A percentile compares a stretch with the other conserved stretches of the same genome.
phyloP scores from a whole-genome alignment of 139 green algal species.

The Marvania coccoides region DNA sequence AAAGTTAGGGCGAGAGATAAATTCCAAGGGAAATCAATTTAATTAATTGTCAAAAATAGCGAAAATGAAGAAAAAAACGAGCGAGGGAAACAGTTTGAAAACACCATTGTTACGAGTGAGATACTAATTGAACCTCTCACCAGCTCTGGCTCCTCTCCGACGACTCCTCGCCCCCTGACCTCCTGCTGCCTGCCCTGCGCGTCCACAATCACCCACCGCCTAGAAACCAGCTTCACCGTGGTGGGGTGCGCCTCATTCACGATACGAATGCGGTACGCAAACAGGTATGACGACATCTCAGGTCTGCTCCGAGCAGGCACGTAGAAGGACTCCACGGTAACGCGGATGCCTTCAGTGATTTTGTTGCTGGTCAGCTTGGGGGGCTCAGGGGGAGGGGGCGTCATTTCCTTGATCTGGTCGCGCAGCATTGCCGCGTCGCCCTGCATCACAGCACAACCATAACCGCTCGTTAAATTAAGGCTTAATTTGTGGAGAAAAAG shows the following conservation, averaged over 20 bases:
- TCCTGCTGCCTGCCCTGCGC: slow-evolving; percentile 1
- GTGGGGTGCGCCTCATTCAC: slow-evolving; percentile 8
- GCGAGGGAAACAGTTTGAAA: no score
- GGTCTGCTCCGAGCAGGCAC: neutral
- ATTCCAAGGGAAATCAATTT: no score
- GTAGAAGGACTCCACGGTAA: slow-evolving; percentile 9
- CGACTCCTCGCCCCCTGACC: slow-evolving; percentile 59
- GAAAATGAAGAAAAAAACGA: no score
- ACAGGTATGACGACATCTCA: neutral
- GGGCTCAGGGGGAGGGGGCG: neutral
- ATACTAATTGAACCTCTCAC: no score
- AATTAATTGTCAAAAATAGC: no score
- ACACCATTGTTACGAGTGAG: no score
- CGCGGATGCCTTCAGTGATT: slow-evolving; percentile 16
- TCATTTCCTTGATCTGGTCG: slow-evolving; percentile 1
- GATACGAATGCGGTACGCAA: slow-evolving; percentile 22
- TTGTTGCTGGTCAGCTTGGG: neutral
- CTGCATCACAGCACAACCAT: neutral
- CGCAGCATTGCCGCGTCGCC: slow-evolving; percentile 15
- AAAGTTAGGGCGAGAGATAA: no score
- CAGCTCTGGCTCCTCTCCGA: slow-evolving; percentile 72
- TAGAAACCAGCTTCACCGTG: slow-evolving; percentile 16
- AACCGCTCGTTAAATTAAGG: neutral
- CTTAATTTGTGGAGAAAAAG: no score
- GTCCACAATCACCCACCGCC: slow-evolving; percentile 12